Evolutionary conservation across 2,329 filamentous ascomycete genomes (phyloP).

Genomic region (Aspergillus floridensis): DNA sequence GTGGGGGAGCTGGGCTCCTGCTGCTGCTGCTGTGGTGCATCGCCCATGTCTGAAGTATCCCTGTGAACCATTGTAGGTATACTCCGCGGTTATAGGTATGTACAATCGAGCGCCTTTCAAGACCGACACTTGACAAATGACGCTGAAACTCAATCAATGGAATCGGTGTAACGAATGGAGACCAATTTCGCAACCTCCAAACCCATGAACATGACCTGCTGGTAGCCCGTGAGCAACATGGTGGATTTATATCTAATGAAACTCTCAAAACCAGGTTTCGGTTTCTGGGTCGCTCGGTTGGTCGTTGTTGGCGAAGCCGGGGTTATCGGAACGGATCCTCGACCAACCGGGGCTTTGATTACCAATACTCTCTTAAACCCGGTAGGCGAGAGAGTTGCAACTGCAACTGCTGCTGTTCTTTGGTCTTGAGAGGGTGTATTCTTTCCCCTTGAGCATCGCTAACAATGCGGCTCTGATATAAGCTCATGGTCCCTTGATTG

Average conservation of each 20-base stretch:
- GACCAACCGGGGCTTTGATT: not conserved
- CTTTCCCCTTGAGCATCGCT: too few species aligned
- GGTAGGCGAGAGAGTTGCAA: too few species aligned
- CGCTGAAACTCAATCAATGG: not conserved
- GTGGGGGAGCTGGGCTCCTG: conserved; percentile 10
- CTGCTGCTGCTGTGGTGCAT: conserved; percentile 14
- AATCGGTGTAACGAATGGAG: not conserved
- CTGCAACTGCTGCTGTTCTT: too few species aligned
- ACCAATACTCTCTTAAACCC: not conserved
- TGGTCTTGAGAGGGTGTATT: too few species aligned
- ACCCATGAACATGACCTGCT: not conserved
- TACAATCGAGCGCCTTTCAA: too few species aligned
- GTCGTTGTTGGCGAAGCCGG: not conserved
- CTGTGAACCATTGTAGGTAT: not conserved
- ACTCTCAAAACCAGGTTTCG: not conserved
- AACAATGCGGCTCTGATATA: not conserved
- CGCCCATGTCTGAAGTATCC: too few species aligned
- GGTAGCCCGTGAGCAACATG: not conserved
- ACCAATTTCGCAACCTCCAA: too few species aligned
- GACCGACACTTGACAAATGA: too few species aligned
- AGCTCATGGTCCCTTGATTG: not conserved
- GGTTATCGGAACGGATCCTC: conserved; percentile 6
- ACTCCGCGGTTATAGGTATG: not conserved
- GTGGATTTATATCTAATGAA: not conserved
- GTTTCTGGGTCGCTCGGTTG: not conserved